phyloP scores from a whole-genome alignment of 805 yeast genomes.

The Wickerhamomyces bisporus region DNA sequence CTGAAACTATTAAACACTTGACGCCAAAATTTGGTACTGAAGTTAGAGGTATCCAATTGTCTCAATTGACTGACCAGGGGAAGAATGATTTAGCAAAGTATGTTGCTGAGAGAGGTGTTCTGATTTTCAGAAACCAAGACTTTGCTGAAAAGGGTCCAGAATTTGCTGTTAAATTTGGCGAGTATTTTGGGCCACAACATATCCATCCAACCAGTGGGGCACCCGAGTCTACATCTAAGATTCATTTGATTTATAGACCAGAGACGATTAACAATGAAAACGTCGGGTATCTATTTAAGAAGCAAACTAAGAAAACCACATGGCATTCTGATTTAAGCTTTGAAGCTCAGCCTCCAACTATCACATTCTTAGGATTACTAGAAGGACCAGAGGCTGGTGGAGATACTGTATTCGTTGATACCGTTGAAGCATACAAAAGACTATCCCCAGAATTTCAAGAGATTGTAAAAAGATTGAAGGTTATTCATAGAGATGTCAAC shows the following conservation, averaged over 20 bases:
- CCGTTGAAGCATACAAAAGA: constrained; percentile 56
- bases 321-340: constrained; percentile 68
- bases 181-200: constrained; percentile 63
- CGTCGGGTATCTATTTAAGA: background rate
- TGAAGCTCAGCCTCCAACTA: constrained; percentile 62
- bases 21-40: constrained; percentile 69
- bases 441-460: constrained; percentile 53
- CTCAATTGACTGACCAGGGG: constrained; percentile 44
- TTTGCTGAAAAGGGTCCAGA: constrained; percentile 47
- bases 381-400: constrained; percentile 55
- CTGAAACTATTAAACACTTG: constrained; percentile 33
- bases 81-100: constrained; percentile 65
- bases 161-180: constrained; percentile 44
- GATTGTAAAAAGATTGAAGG: constrained; percentile 49
- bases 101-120: constrained; percentile 63
- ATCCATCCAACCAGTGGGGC: constrained; percentile 71
- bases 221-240: constrained; percentile 46
- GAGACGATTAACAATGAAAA: constrained; percentile 1
- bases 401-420: constrained; percentile 61
- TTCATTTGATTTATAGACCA: constrained; percentile 51
- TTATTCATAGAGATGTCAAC: constrained; percentile 55
- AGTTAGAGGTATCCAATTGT: constrained; percentile 51
- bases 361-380: constrained; percentile 53
- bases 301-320: background rate
- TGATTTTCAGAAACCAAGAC: constrained; percentile 59